Conservation (phyloP, 2,329 filamentous ascomycete species). For the Trichoderma gracile region DNA sequence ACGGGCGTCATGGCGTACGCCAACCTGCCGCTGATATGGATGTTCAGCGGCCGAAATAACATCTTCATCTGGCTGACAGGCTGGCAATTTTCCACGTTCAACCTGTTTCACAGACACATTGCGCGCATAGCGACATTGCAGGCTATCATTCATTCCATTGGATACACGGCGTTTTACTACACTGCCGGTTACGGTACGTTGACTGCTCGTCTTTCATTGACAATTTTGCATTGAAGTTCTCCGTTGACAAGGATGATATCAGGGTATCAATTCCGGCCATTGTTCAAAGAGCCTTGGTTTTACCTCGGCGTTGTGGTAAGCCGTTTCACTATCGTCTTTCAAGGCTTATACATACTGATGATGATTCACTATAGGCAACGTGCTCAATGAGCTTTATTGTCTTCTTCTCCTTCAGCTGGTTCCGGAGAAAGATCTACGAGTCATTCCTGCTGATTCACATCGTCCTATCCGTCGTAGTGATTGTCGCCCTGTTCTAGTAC, state of each 20-base stretch:
- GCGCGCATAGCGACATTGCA: slow-evolving; percentile 59
- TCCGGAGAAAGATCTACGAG: slow-evolving; percentile 44
- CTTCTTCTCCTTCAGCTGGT: slow-evolving; percentile 18
- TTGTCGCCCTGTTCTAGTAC: slow-evolving; percentile 46
- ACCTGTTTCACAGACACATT: slow-evolving; percentile 62
- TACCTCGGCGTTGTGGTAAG: slow-evolving; percentile 25
- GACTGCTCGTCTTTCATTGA: background rate
- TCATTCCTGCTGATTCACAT: slow-evolving; percentile 48
- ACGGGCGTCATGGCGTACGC: slow-evolving; percentile 4
- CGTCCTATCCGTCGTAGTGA: slow-evolving; percentile 44
- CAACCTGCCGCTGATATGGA: slow-evolving; percentile 11
- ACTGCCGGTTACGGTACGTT: slow-evolving; percentile 3
- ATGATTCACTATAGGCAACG: background rate
- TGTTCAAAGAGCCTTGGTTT: slow-evolving; percentile 3
- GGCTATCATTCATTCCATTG: slow-evolving; percentile 52
- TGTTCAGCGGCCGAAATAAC: slow-evolving; percentile 40
- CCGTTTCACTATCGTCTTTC: background rate
- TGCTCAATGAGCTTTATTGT: slow-evolving; percentile 25
- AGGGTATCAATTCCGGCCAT: background rate
- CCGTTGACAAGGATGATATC: background rate
- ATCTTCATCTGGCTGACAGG: slow-evolving; percentile 61
- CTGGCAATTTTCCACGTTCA: slow-evolving; percentile 64
- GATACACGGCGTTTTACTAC: slow-evolving; percentile 29
- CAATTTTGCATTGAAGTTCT: slow-evolving; percentile 2
- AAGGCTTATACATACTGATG: background rate